phyloP scores from a whole-genome alignment of 208 protist genomes.

The Strigomonas galati region DNA sequence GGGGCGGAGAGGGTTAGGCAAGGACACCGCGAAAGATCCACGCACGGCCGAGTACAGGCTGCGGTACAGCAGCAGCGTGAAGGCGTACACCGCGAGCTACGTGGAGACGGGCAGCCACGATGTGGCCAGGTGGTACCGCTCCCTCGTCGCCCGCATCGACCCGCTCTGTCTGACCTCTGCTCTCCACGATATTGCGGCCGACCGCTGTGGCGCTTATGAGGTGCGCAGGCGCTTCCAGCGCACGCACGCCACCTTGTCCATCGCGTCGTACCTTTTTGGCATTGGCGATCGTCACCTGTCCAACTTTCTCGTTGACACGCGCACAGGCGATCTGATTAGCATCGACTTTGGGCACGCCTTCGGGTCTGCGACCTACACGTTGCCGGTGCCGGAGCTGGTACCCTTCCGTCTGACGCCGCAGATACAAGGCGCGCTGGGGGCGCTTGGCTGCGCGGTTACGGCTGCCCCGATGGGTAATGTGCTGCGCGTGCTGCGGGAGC shows the following conservation, averaged over 20 bases:
- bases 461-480: slow-evolving; percentile 58
- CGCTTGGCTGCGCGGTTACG: slow-evolving; percentile 57
- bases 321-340: slow-evolving; percentile 70
- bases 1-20: background rate
- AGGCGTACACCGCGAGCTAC: slow-evolving; percentile 4
- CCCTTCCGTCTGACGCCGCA: slow-evolving; percentile 92
- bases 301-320: slow-evolving; percentile 85
- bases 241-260: slow-evolving; percentile 60
- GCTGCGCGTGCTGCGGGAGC: slow-evolving; percentile 34
- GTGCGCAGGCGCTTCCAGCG: slow-evolving; percentile 67
- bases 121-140: slow-evolving; percentile 8
- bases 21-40: background rate
- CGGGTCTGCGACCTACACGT: slow-evolving; percentile 75
- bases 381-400: slow-evolving; percentile 92
- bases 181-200: slow-evolving; percentile 35
- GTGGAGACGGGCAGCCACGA: background rate
- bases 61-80: background rate
- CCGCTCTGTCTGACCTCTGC: slow-evolving; percentile 15
- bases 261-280: slow-evolving; percentile 88
- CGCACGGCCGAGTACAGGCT: background rate
- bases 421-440: slow-evolving; percentile 61
- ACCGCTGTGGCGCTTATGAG: slow-evolving; percentile 53
- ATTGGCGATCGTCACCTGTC: slow-evolving; percentile 93
- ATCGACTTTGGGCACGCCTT: slow-evolving; percentile 97
- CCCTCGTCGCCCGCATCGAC: slow-evolving; percentile 9